Conservation (phyloP, 2,329 filamentous ascomycete genomes). For the Scolecobasidium constrictum region DNA sequence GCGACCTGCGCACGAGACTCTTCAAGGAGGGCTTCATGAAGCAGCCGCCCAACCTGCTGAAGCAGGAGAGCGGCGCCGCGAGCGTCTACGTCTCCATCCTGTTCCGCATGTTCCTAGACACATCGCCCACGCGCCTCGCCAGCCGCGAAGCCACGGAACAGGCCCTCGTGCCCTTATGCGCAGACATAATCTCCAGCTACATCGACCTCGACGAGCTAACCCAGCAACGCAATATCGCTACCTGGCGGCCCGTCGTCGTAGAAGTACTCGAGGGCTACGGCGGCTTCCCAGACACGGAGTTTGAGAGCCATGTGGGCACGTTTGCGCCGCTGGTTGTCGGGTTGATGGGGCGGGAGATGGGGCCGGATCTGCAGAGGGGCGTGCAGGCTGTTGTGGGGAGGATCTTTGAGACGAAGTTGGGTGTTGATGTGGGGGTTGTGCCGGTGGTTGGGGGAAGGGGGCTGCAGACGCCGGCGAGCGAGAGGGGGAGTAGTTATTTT, state of each 20-base stretch:
- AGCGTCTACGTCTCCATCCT: slow-evolving; percentile 93
- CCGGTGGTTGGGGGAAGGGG: background rate
- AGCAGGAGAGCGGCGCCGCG: slow-evolving; percentile 88
- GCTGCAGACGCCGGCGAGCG: slow-evolving; percentile 5
- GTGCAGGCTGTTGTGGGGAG: slow-evolving; percentile 68
- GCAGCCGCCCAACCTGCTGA: slow-evolving; percentile 92
- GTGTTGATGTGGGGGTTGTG: slow-evolving; percentile 25
- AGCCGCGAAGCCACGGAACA: slow-evolving; percentile 77
- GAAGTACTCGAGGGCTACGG: slow-evolving; percentile 91
- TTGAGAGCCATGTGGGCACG: slow-evolving; percentile 63
- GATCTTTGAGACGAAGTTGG: slow-evolving; percentile 65
- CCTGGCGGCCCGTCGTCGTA: slow-evolving; percentile 94
- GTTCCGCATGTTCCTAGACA: slow-evolving; percentile 94
- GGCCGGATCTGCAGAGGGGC: slow-evolving; percentile 62
- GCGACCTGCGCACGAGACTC: slow-evolving; percentile 83
- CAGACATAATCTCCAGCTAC: slow-evolving; percentile 84
- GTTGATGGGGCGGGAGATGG: slow-evolving; percentile 71
- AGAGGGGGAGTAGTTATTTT: slow-evolving; percentile 7
- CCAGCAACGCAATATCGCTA: slow-evolving; percentile 91
- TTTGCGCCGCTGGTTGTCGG: slow-evolving; percentile 86
- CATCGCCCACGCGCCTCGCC: slow-evolving; percentile 67
- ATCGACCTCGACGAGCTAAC: slow-evolving; percentile 85
- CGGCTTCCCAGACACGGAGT: slow-evolving; percentile 69
- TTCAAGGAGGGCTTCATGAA: slow-evolving; percentile 99
- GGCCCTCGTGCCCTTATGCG: slow-evolving; percentile 87